Evolutionary conservation across 345 rosid species (phyloP).

Genomic region (Fremontodendron californicum): DNA sequence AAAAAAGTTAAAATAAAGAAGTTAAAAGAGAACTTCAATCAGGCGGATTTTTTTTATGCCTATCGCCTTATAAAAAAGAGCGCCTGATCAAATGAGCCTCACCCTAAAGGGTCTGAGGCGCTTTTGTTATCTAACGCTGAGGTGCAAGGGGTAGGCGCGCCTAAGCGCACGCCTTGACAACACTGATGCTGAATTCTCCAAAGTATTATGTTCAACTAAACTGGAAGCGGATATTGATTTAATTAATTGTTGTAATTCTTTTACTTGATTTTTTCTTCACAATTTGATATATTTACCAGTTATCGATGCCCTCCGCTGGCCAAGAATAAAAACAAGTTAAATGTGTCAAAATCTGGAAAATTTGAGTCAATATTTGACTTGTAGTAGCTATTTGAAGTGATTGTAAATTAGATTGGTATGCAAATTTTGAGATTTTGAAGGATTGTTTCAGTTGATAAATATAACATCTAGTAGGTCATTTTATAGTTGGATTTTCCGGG

Average conservation of each 20-base stretch:
- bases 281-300: neutral
- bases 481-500: neutral
- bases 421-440: neutral
- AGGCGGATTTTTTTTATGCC: no score
- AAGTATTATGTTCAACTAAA: constrained; percentile 51
- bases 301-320: neutral
- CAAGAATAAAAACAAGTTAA: neutral
- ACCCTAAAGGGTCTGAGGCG: no score
- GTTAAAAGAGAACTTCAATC: no score
- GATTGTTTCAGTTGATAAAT: neutral
- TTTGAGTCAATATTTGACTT: neutral
- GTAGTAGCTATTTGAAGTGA: neutral
- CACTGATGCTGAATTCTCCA: no score
- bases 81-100: no score
- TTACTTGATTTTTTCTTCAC: neutral
- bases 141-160: no score
- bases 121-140: no score
- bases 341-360: neutral
- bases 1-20: no score
- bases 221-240: constrained; percentile 46
- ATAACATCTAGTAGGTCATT: neutral
- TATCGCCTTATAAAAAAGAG: no score
- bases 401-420: neutral
- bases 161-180: no score
- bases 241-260: neutral